phyloP scores from a whole-genome alignment of 352 stramenopile genomes.

The Globisporangium polare region DNA sequence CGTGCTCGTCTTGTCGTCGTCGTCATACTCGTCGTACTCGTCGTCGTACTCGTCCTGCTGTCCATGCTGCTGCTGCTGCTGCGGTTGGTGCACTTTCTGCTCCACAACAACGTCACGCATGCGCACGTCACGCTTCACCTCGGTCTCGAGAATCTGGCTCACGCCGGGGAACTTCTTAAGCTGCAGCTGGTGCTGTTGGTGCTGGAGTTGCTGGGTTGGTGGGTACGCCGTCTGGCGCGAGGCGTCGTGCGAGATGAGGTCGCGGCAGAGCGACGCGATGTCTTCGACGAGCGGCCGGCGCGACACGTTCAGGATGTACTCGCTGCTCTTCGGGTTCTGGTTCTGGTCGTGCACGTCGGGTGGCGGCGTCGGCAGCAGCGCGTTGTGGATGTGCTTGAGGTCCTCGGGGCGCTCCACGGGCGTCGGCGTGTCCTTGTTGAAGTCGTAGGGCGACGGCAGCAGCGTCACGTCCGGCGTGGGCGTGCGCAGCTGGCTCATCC shows the following conservation, averaged over 20 bases:
- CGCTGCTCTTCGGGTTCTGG: conserved; percentile 57
- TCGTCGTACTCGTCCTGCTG: conserved; percentile 14
- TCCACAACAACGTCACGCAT: conserved; percentile 8
- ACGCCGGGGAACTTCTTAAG: conserved; percentile 15
- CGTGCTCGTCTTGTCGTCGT: conserved; percentile 20
- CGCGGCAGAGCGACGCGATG: conserved; percentile 73
- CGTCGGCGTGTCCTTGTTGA: conserved; percentile 71
- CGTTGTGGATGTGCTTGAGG: conserved; percentile 67
- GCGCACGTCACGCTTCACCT: conserved; percentile 13
- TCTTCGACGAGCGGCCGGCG: conserved; percentile 65
- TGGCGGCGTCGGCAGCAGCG: conserved; percentile 65
- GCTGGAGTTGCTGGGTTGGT: no score
- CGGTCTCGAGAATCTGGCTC: conserved; percentile 7
- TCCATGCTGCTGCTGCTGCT: background rate
- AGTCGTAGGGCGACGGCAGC: conserved; percentile 74
- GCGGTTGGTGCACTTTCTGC: background rate
- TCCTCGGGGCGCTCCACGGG: conserved; percentile 70
- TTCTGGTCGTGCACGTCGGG: conserved; percentile 53
- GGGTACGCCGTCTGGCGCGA: conserved; percentile 8
- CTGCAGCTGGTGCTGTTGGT: background rate
- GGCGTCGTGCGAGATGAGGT: conserved; percentile 70
- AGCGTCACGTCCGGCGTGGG: conserved; percentile 78
- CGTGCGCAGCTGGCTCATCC: conserved; percentile 75
- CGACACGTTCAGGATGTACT: conserved; percentile 42
- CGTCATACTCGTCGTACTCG: conserved; percentile 17